A percentile compares a stretch with the other conserved stretches of the same genome.
phyloP scores from a whole-genome alignment of 179 eudicot genomes.

The Gypsophila paniculata region DNA sequence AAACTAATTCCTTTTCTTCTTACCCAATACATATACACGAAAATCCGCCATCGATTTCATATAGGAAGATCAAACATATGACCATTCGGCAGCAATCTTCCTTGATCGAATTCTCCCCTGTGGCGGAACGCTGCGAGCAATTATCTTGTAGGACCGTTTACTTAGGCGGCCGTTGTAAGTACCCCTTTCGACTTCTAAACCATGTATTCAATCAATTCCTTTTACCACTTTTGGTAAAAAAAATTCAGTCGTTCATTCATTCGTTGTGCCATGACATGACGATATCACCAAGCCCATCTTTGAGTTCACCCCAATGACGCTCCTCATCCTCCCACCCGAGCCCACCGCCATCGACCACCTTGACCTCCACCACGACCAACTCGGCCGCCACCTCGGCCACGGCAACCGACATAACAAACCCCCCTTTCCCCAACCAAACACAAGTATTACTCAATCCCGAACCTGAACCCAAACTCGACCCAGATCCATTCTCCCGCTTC shows the following conservation, averaged over 20 bases:
- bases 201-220: background rate
- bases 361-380: conserved; percentile 58
- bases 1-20: conserved; percentile 22
- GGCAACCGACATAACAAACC: conserved; percentile 37
- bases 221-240: background rate
- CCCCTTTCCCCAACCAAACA: conserved; percentile 40
- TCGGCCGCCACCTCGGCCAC: conserved; percentile 52
- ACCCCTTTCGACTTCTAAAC: background rate
- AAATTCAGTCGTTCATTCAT: background rate
- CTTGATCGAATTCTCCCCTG: background rate
- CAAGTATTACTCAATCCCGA: background rate
- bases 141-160: no score
- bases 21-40: conserved; percentile 19
- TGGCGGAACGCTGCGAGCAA: background rate
- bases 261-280: conserved; percentile 49
- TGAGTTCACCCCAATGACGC: conserved; percentile 55
- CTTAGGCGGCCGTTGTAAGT: no score
- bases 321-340: conserved; percentile 33
- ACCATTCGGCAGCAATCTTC: background rate
- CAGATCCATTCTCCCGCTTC: conserved; percentile 33
- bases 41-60: conserved; percentile 16
- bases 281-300: conserved; percentile 48
- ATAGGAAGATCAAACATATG: conserved; percentile 6
- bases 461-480: background rate
- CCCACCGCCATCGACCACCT: conserved; percentile 44